phyloP scores from a whole-genome alignment of 306 rosid genomes.

The Medicago lupulina region DNA sequence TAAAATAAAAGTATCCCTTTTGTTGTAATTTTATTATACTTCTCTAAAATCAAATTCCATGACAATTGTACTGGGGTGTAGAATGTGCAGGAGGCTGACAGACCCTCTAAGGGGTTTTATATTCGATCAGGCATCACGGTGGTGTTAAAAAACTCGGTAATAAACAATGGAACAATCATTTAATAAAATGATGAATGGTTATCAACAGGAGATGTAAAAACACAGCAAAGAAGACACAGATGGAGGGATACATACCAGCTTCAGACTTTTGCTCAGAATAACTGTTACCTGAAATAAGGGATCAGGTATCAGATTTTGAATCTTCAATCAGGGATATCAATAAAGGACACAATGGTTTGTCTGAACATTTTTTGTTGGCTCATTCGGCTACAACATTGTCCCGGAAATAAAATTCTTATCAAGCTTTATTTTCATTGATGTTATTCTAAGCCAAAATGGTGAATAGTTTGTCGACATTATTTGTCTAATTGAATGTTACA shows the following conservation, averaged over 20 bases:
- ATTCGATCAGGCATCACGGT: slow-evolving; percentile 61
- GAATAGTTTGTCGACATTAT: slow-evolving; percentile 23
- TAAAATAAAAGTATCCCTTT: background rate
- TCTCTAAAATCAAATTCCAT: slow-evolving; percentile 9
- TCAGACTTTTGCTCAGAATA: slow-evolving; percentile 38
- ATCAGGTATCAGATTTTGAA: slow-evolving; percentile 42
- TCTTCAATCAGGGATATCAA: slow-evolving; percentile 36
- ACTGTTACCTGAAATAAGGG: slow-evolving; percentile 32
- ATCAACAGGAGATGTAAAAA: slow-evolving; percentile 16
- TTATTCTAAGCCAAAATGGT: slow-evolving; percentile 33
- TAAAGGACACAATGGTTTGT: slow-evolving; percentile 29
- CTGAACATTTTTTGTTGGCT: slow-evolving; percentile 14
- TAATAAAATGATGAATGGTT: slow-evolving; percentile 35
- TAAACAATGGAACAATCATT: slow-evolving; percentile 50
- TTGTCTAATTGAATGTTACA: slow-evolving; percentile 30
- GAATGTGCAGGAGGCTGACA: slow-evolving; percentile 61
- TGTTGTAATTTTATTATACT: background rate
- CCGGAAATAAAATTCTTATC: slow-evolving; percentile 15
- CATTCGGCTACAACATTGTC: slow-evolving; percentile 30
- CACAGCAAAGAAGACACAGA: slow-evolving; percentile 20
- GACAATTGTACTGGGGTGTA: slow-evolving; percentile 34
- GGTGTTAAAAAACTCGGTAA: slow-evolving; percentile 46
- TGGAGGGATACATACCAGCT: slow-evolving; percentile 4
- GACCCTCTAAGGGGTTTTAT: slow-evolving; percentile 52
- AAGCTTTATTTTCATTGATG: slow-evolving; percentile 11